Base-by-base conservation (phyloP, 768 basidiomycete genomes). In the Psilocybe cubensis region DNA sequence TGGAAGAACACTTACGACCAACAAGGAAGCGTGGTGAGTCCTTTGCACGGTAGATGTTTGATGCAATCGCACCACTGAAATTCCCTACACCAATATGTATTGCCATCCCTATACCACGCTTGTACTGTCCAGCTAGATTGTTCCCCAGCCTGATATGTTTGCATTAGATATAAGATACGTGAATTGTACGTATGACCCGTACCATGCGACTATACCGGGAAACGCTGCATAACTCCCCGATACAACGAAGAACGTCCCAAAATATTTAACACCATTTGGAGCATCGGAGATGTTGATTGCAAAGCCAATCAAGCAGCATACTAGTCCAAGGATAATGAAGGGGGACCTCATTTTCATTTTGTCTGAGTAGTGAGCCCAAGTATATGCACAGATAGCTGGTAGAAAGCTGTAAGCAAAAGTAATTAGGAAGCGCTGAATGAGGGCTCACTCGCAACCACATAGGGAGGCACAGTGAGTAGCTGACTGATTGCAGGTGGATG, bases 161-260 rank as follows among this genome's bases (percentile, higher is more conserved):
- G 28, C 20, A 9, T 38, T 12, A 41, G 1, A n/a, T 33, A 31
- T 49, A 9, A 27, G 18, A 25, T 8, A 10, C n/a, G 23, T 14
- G 14, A 21, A 8, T 1, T 27, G 29, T 46, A n/a, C 28, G 29
- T 28, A 38, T 24, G 23, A n/a, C 63, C 74, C 11, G n/a, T 44
- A 87, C 88, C 88, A 91, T 20, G 84, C 76, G 11, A 87, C 72
- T 1, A 86, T 66, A 9, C 83, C 86, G 11, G 89, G 86, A 60
- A 86, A 78, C 0, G 77, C 73, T 1, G 83, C 77, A 59, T 86
- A 89, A 38, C 78, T 77, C n/a, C 89, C 89, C 0, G 77, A 75
- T 6, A 89, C 86, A 23, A 80, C 78, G 54, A 90, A 81, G 76
- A 86, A 91, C 0, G 83, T 88, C 1, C 87, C 89, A 60, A 89